A percentile compares a stretch with the other conserved stretches of the same genome.
Conservation (phyloP, 805 yeast species). For the Candida stauntonica region DNA sequence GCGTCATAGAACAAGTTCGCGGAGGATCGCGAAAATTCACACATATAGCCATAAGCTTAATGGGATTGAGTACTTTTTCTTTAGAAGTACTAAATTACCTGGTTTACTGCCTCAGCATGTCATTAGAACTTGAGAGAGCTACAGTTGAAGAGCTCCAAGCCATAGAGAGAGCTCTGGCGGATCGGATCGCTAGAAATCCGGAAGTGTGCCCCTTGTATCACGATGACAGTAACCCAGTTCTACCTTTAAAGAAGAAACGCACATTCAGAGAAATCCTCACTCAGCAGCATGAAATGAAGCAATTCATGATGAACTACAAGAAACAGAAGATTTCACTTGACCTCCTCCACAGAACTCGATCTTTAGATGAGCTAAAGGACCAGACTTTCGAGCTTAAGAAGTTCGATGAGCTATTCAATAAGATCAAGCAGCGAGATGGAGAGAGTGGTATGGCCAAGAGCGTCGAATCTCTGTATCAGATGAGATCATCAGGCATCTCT, state of each 20-base stretch:
- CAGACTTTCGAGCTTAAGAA: constrained; percentile 28
- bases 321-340: constrained; percentile 6
- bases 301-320: constrained; percentile 45
- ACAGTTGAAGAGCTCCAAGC: constrained; percentile 63
- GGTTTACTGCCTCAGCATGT: no score
- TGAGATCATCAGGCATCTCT: constrained; percentile 20
- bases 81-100: no score
- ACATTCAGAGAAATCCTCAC: constrained; percentile 42
- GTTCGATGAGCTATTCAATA: constrained; percentile 36
- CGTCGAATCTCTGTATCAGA: constrained; percentile 13
- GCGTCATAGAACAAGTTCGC: no score
- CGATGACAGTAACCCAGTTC: constrained; percentile 27
- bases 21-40: no score
- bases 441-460: constrained; percentile 26
- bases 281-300: constrained; percentile 65
- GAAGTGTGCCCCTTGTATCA: constrained; percentile 37
- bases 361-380: constrained; percentile 18
- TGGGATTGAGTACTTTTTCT: no score
- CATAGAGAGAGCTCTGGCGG: constrained; percentile 62
- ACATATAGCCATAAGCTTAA: no score
- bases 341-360: neutral
- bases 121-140: constrained; percentile 36
- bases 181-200: constrained; percentile 61
- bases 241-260: constrained; percentile 38
- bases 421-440: constrained; percentile 30